Percentiles rank a stretch among this genome's conserved stretches.
phyloP scores from a whole-genome alignment of 495 filamentous ascomycete species.

The Thermochaetoides thermophila region DNA sequence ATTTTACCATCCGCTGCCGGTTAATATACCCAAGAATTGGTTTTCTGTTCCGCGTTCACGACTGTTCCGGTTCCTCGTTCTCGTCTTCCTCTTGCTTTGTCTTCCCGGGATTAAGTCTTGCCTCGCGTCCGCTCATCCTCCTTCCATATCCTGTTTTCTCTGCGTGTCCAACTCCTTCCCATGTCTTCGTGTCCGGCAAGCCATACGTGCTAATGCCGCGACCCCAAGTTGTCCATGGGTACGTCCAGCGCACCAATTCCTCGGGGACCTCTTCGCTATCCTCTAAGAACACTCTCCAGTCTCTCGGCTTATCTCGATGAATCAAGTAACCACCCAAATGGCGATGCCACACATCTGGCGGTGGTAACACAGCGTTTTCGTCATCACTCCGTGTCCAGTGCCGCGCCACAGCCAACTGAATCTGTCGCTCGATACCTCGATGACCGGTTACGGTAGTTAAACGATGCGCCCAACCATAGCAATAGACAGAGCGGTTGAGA shows the following conservation, averaged over 20 bases:
- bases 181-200: constrained; percentile 21
- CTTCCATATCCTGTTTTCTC: constrained; percentile 16
- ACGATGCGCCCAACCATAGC: constrained; percentile 16
- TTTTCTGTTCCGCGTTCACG: neutral
- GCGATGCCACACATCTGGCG: constrained; percentile 18
- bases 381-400: constrained; percentile 9
- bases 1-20: too few species aligned
- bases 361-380: constrained; percentile 4
- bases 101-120: neutral
- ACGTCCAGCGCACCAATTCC: constrained; percentile 17
- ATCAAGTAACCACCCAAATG: constrained; percentile 19
- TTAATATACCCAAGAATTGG: constrained; percentile 6
- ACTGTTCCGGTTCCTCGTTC: constrained; percentile 6
- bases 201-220: constrained; percentile 20
- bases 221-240: constrained; percentile 21
- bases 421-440: constrained; percentile 18
- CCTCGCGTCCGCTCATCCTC: constrained; percentile 5
- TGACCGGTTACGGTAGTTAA: constrained; percentile 19
- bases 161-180: constrained; percentile 19
- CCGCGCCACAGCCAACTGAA: constrained; percentile 13
- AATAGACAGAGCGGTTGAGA: constrained; percentile 19
- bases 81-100: neutral
- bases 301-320: constrained; percentile 19
- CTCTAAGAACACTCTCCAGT: too few species aligned
- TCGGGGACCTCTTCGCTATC: constrained; percentile 13